phyloP scores from a whole-genome alignment of 129 eudicot species.

The Pseudognaphalium luteoalbum region DNA sequence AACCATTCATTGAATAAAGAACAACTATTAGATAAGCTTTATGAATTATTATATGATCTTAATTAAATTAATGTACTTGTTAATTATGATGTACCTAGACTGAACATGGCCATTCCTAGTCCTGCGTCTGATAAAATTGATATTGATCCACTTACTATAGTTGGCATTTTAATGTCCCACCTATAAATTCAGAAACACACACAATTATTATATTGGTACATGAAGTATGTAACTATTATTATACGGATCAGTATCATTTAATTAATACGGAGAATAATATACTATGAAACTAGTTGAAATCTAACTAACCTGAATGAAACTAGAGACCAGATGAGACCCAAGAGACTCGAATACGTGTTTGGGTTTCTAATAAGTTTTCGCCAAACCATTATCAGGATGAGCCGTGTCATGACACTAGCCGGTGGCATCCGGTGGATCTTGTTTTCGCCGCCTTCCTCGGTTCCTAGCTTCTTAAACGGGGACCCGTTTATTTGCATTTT shows the following conservation, averaged over 20 bases:
- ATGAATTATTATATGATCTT: neutral
- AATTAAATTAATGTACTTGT: neutral
- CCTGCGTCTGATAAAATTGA: conserved; percentile 94
- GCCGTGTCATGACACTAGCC: conserved; percentile 95
- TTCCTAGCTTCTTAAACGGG: conserved; percentile 62
- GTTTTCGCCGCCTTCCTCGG: conserved; percentile 42
- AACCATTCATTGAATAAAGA: conserved; percentile 2
- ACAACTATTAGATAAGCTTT: neutral
- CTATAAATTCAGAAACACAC: conserved; percentile 28
- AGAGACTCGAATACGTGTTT: conserved; percentile 86
- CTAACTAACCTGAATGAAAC: conserved; percentile 81
- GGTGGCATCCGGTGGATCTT: conserved; percentile 95
- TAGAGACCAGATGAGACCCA: conserved; percentile 94
- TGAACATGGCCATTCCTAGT: conserved; percentile 99
- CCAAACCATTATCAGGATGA: conserved; percentile 98
- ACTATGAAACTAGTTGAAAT: neutral
- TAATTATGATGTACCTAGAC: conserved; percentile 59
- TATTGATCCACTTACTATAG: conserved; percentile 88
- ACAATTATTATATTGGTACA: neutral
- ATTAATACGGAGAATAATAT: too few relatives aligned
- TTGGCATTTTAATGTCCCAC: conserved; percentile 93
- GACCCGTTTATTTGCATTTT: conserved; percentile 52
- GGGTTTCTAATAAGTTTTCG: conserved; percentile 94
- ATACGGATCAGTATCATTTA: neutral
- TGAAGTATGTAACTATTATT: neutral